Conservation (phyloP, 768 basidiomycete species). For the Mycena galericulata region DNA sequence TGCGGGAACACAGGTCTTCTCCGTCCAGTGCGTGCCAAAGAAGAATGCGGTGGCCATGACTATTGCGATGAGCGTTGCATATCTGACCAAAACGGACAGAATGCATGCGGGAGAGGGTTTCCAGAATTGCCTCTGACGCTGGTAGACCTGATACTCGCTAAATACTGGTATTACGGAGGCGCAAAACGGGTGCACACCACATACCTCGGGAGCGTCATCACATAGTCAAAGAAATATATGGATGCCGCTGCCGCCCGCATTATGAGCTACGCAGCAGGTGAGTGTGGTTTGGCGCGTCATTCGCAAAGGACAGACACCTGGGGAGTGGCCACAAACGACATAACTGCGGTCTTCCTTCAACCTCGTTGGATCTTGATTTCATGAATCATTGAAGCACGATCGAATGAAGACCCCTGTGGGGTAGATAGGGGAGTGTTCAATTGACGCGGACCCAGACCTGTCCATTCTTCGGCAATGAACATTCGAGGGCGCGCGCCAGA, state of each 20-base stretch:
- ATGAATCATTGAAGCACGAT: no score
- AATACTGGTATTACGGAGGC: no score
- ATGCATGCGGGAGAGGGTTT: conserved; percentile 2
- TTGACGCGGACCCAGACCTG: no score
- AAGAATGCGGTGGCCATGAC: conserved; percentile 11
- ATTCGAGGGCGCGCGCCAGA: no score
- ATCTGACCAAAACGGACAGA: conserved; percentile 1
- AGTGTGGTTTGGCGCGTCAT: background rate
- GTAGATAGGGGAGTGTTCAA: no score
- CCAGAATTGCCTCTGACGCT: conserved; percentile 5
- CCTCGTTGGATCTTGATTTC: no score
- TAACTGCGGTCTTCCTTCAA: no score
- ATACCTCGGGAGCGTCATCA: conserved; percentile 15
- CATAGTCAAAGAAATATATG: conserved; percentile 5
- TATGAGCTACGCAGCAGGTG: background rate
- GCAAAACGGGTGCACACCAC: no score
- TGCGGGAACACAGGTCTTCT: conserved; percentile 6
- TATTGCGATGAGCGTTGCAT: background rate
- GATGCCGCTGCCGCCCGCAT: background rate
- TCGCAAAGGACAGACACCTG: background rate
- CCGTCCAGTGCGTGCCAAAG: conserved; percentile 3
- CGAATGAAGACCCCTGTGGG: no score
- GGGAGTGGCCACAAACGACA: background rate
- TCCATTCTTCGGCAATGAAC: no score
- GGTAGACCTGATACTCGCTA: conserved; percentile 5